Base-by-base conservation (phyloP, 176 grass and related monocot species). In the Ananas comosus region DNA sequence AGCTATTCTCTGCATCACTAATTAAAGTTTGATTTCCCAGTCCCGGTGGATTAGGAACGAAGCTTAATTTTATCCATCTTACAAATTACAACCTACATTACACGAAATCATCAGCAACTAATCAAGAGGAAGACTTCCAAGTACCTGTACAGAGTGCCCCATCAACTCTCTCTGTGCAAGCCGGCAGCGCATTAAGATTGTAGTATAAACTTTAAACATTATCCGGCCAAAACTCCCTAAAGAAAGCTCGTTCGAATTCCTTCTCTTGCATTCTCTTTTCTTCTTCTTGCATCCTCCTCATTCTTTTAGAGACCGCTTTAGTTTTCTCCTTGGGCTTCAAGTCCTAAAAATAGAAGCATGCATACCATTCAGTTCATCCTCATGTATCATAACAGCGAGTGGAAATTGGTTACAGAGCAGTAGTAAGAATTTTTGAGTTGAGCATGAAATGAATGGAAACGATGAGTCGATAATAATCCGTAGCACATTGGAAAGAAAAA, bases 221-320 rank as follows among this genome's bases (percentile, higher is more conserved):
- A 17, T 97, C 89, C 8, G 94, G 94, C 94, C 94, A 97, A 73
- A 97, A 97, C 80, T 92, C 89, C 63, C 89, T 90, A 51, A 88
- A 92, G 74, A 90, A 97, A 48, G 89, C 86, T 53, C 83, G 83
- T 51, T 92, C 94, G 10, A 92, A 92, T 82, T 97, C 93, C 74
- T n/a, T 92, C 77, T 97, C 94, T 79, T 88, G 74, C 29, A 92
- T 74, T 10, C 72, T 51, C 74, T 92, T 89, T 63, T 97, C 93
- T 48, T 97, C 93, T 79, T 92, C 86, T 76, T 88, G 86, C 72
- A 97, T 76, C 54, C 90, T 97, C 56, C 69, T 70, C 64, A 85
- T 80, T 77, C 86, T 92, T 87, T 97, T 97, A 10, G 88, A 83
- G 13, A 76, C 76, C 54, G 82, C 19, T 48, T 88, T 97, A 12